Base-by-base conservation (phyloP, 345 rosid genomes). In the Dimocarpus longan region DNA sequence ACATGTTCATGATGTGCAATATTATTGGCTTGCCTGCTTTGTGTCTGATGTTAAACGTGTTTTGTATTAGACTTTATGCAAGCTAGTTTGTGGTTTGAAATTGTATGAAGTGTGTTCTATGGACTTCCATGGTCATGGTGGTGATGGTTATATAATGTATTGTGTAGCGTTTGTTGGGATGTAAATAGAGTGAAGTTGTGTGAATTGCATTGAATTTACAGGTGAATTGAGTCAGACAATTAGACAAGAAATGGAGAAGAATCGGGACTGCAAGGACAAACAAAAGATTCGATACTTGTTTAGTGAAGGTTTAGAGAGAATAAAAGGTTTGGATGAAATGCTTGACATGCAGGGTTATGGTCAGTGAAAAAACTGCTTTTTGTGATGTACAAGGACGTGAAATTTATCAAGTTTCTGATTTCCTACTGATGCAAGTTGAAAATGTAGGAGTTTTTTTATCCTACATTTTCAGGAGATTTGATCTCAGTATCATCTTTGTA, bases 271-370 rank as follows among this genome's bases (percentile, higher is more conserved):
- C 68, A 75, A 78, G 0, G 97, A 91, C 87, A 91, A 82, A 78
- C 96, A 89, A 54, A 92, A 84, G 88, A 85, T 91, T 62, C 87
- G 93, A 11, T 92, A 84, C 84, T 82, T 93, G 81, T 82, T 93
- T 21, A 92, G 97, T 74, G 95, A 93, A 82, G 98, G 97, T 54
- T 70, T 88, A 64, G 93, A 93, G 86, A 90, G 95, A 81, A 39
- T 93, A 73, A 89, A 90, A 86, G 69, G 86, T 73, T 87, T 91
- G 21, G 90, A 92, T 72, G 97, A 95, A 89, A 92, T 89, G 91
- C 91, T 95, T 40, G 95, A 87, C 69, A 91, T 95, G 94, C 98
- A 95, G 82, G 97, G 97, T 52, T 78, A 76, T 80, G 87, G 84
- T 80, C 85, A 78, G 10, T 63, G 18, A 21, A 73, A 44, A 12